Evolutionary conservation across 768 basidiomycete species (phyloP).

Genomic region (Mycena sanguinolenta): DNA sequence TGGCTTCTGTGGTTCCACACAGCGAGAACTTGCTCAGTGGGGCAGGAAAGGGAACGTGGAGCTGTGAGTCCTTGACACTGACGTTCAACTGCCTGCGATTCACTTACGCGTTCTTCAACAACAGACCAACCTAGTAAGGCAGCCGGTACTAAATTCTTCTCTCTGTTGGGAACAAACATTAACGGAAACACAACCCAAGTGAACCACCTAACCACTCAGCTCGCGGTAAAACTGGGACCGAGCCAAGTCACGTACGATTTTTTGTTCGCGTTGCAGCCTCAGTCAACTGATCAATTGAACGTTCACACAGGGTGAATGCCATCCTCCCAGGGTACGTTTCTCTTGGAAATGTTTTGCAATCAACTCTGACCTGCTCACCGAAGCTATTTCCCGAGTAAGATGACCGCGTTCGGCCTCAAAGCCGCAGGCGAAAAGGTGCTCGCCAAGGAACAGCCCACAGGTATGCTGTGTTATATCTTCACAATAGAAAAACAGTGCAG

Average conservation of each 20-base stretch:
- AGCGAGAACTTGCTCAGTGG: constrained; percentile 35
- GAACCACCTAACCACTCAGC: constrained; percentile 36
- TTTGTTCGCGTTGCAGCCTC: neutral
- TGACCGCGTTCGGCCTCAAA: constrained; percentile 41
- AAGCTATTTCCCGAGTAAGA: constrained; percentile 56
- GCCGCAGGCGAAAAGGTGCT: constrained; percentile 27
- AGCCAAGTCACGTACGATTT: constrained; percentile 36
- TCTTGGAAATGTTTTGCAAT: neutral
- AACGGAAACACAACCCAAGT: constrained; percentile 9
- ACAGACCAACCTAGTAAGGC: constrained; percentile 39
- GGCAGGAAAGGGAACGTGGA: constrained; percentile 36
- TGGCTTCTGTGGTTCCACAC: constrained; percentile 33
- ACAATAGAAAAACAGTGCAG: neutral
- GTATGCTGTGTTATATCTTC: constrained; percentile 10
- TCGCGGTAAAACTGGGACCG: constrained; percentile 35
- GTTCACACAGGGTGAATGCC: constrained; percentile 31
- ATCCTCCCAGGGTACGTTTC: constrained; percentile 31
- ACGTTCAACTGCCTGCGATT: neutral
- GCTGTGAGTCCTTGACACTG: constrained; percentile 16
- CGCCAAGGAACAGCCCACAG: constrained; percentile 34
- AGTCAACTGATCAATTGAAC: neutral
- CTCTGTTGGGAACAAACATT: neutral
- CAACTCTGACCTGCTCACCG: neutral
- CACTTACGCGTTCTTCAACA: constrained; percentile 12
- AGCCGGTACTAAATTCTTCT: constrained; percentile 20